Percentiles rank a stretch among this genome's conserved stretches.
Evolutionary conservation across 2,329 filamentous ascomycete species (phyloP).

Genomic region (Cladobotryum protrusum): DNA sequence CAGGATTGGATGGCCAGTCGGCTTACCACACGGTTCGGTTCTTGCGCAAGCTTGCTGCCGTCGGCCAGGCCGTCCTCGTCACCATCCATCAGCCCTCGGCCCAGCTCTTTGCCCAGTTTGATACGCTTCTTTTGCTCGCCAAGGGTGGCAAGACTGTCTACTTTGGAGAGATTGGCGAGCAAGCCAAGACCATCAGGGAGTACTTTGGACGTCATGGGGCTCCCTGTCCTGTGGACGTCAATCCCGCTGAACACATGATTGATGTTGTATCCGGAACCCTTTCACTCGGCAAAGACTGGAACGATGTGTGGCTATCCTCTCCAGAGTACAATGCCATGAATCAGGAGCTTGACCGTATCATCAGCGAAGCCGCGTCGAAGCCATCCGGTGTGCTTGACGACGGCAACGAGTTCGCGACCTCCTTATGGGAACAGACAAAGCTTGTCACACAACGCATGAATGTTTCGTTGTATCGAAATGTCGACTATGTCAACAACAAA

Average conservation of each 20-base stretch:
- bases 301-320: slow-evolving; percentile 63
- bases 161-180: slow-evolving; percentile 58
- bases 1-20: slow-evolving; percentile 61
- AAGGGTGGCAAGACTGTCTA: slow-evolving; percentile 60
- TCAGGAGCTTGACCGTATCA: slow-evolving; percentile 58
- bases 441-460: slow-evolving; percentile 60
- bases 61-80: slow-evolving; percentile 60
- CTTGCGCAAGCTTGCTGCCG: slow-evolving; percentile 57
- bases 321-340: slow-evolving; percentile 50
- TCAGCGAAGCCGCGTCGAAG: slow-evolving; percentile 45
- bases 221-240: slow-evolving; percentile 54
- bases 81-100: slow-evolving; percentile 68
- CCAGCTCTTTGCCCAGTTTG: slow-evolving; percentile 60
- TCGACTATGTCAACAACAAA: slow-evolving; percentile 61
- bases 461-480: slow-evolving; percentile 58
- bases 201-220: slow-evolving; percentile 65
- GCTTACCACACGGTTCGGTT: slow-evolving; percentile 62
- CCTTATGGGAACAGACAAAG: slow-evolving; percentile 56
- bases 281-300: slow-evolving; percentile 52
- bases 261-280: slow-evolving; percentile 47
- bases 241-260: slow-evolving; percentile 74
- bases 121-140: slow-evolving; percentile 58
- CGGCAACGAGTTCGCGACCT: slow-evolving; percentile 66
- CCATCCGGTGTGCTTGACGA: slow-evolving; percentile 33
- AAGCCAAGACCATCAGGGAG: slow-evolving; percentile 46